Evolutionary conservation across 1,284 basidiomycete genomes (phyloP), one percentile per base, ranked within the genome.

Genomic region (Cutaneotrichosporon sp.): DNA sequence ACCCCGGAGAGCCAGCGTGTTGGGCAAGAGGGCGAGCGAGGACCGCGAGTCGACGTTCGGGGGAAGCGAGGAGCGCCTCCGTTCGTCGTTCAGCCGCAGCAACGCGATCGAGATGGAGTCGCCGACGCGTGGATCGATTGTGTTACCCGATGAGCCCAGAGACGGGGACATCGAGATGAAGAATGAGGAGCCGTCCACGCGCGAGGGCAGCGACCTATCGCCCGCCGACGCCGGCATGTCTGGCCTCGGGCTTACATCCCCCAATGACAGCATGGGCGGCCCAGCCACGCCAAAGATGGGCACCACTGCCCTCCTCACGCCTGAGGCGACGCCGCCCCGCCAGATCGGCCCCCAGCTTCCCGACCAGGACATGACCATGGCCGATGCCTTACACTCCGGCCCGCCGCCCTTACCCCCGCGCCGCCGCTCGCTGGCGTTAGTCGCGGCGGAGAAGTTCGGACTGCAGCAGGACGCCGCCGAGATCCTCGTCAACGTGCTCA

Each of bases 401-500:
- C 31, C 60, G 16, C 46, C 60, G n/a, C 38, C 57, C 2, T 42
- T 49, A n/a, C 57, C 57, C 2, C 62, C 66, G 6, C 56, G 66
- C 10, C 46, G 56, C 5, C 60, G 45, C 16, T 64, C 62, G 0
- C 57, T 59, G 38, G 66, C 66, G 0, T 60, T 67, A 2, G 66
- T 67, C 0, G 63, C 66, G 0, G 66, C 66, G 3, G 66, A 67
- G 42, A 67, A 64, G 56, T 67, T 67, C 51, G 93, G 93, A n/a
- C 89, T 91, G 67, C 95, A 99, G 73, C 95, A 99, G 74, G 95
- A 99, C 75, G 95, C 98, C 2, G 90, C 95, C 0, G 95, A 99
- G 80, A 97, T 95, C 78, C 91, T 99, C 86, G 95, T 99, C 80
- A 99, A 99, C 72, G 95, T 95, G 80, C 89, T 99, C 83, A 97